These are phyloP conservation scores for Poa pratensis DNA, from an alignment of 176 grass and related monocot species.

Conservation along the genomic window DNA sequence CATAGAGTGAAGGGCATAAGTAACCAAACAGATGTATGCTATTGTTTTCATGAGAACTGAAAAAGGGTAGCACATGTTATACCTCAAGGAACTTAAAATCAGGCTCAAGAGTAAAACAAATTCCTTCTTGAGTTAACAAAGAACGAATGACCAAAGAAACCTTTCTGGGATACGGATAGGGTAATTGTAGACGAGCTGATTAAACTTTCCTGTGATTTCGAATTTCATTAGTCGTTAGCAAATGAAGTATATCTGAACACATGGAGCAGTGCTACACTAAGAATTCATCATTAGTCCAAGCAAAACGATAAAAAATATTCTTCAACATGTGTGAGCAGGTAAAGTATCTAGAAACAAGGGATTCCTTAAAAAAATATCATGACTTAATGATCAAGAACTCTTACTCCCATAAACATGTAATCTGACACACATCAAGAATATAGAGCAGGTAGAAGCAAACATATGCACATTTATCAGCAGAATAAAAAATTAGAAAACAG, in stretches of 20 bases:
- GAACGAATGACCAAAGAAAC: slow-evolving; percentile 99
- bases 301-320: slow-evolving; percentile 18
- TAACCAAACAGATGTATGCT: neutral
- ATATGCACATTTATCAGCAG: slow-evolving; percentile 18
- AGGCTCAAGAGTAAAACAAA: slow-evolving; percentile 89
- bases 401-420: slow-evolving; percentile 13
- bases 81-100: slow-evolving; percentile 99
- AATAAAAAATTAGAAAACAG: neutral
- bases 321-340: slow-evolving; percentile 27
- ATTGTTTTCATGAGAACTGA: slow-evolving; percentile 20
- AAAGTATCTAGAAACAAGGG: neutral
- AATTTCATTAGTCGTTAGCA: slow-evolving; percentile 38
- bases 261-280: slow-evolving; percentile 23
- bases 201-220: slow-evolving; percentile 85
- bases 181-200: slow-evolving; percentile 96
- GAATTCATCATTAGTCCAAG: slow-evolving; percentile 14
- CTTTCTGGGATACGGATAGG: slow-evolving; percentile 97
- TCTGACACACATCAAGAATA: neutral
- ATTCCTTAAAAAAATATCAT: slow-evolving; percentile 1
- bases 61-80: slow-evolving; percentile 36
- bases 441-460: slow-evolving; percentile 26
- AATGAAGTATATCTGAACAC: slow-evolving; percentile 29
- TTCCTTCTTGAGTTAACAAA: slow-evolving; percentile 97
- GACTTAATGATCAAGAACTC: slow-evolving; percentile 15
- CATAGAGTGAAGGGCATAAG: slow-evolving; percentile 33